Evolutionary conservation across 306 rosid species (phyloP).

Genomic region (Trifolium fragiferum): DNA sequence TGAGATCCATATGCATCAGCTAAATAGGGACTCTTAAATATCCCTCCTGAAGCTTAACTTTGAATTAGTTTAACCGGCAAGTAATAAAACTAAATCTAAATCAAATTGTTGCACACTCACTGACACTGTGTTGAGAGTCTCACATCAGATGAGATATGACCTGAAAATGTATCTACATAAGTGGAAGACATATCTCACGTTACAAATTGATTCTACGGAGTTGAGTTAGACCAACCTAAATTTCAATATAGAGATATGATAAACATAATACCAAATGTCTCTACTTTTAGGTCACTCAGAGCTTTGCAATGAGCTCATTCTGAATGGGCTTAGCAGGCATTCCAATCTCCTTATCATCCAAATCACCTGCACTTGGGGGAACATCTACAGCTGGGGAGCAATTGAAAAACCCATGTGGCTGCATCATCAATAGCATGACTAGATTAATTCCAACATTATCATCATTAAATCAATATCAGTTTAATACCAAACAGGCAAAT

Average conservation of each 20-base stretch:
- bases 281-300: conserved; percentile 44
- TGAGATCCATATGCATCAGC: background rate
- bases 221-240: background rate
- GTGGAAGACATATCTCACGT: background rate
- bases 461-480: conserved; percentile 3
- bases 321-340: conserved; percentile 64
- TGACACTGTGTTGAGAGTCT: background rate
- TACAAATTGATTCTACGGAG: background rate
- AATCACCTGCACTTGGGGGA: conserved; percentile 66
- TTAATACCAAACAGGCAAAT: background rate
- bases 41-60: background rate
- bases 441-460: conserved; percentile 19
- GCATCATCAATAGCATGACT: conserved; percentile 40
- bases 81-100: conserved; percentile 1
- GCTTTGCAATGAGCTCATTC: conserved; percentile 65
- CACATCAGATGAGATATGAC: background rate
- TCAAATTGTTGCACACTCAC: background rate
- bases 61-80: background rate
- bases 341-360: conserved; percentile 68
- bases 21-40: background rate
- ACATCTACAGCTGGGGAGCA: conserved; percentile 78
- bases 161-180: background rate
- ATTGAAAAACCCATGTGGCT: conserved; percentile 86
- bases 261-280: conserved; percentile 17
- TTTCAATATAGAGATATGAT: background rate